phyloP scores from a whole-genome alignment of 257 asterid genomes.

The Salvia miltiorrhiza region DNA sequence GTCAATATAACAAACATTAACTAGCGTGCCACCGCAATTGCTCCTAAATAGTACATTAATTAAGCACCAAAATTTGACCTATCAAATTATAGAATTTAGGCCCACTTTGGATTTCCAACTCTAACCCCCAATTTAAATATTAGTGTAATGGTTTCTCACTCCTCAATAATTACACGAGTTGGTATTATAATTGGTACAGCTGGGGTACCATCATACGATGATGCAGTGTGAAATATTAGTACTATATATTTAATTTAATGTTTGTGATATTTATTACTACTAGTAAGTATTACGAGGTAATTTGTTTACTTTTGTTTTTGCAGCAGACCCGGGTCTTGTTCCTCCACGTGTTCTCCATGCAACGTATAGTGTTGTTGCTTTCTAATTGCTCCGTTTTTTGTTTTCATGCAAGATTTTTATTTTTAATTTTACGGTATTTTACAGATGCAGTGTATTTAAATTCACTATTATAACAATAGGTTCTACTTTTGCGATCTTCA shows the following conservation, averaged over 20 bases:
- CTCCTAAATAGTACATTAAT: not conserved
- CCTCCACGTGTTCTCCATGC: conserved; percentile 35
- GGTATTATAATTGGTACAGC: conserved; percentile 2
- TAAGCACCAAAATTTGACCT: not conserved
- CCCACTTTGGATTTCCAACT: not conserved
- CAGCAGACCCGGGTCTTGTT: conserved; percentile 34
- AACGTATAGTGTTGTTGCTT: conserved; percentile 1
- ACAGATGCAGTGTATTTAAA: too few species aligned
- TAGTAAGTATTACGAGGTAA: not conserved
- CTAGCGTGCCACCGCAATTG: not conserved
- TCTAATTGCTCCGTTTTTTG: not conserved
- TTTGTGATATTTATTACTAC: not conserved
- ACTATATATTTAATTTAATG: not conserved
- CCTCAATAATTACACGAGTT: conserved; percentile 13
- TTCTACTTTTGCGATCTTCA: too few species aligned
- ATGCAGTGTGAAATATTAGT: not conserved
- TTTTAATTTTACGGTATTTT: not conserved
- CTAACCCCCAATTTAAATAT: not conserved
- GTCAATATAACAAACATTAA: not conserved
- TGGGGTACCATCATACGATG: conserved; percentile 3
- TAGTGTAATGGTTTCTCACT: not conserved
- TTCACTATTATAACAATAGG: too few species aligned
- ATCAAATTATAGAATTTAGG: not conserved
- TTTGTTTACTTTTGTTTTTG: not conserved
- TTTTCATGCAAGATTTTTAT: not conserved